Percentiles rank a stretch among this genome's conserved stretches.
These are phyloP conservation scores for Yarrowia hollandica DNA, from an alignment of 805 yeast species.

Conservation along the genomic window DNA sequence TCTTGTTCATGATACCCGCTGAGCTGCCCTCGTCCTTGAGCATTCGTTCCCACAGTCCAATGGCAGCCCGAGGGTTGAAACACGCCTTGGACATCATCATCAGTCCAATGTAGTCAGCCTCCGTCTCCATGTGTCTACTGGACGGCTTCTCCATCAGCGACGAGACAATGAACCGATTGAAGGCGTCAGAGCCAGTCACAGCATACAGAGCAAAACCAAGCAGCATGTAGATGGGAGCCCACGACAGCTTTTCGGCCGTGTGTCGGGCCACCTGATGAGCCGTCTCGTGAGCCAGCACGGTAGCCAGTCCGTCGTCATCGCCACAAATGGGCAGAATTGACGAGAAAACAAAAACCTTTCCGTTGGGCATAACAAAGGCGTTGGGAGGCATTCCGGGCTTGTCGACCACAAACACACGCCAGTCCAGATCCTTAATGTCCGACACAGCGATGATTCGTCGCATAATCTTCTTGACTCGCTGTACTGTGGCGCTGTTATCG, in stretches of 20 bases:
- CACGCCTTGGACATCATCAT: conserved; percentile 91
- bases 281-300: conserved; percentile 88
- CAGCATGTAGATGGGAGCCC: conserved; percentile 66
- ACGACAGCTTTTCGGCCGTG: conserved; percentile 76
- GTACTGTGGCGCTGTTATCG: conserved; percentile 57
- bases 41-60: conserved; percentile 84
- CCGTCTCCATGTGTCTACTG: conserved; percentile 90
- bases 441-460: conserved; percentile 52
- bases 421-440: conserved; percentile 44
- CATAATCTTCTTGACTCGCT: conserved; percentile 62
- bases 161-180: conserved; percentile 55
- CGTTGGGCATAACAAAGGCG: conserved; percentile 95
- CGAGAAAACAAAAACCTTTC: conserved; percentile 87
- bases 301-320: conserved; percentile 91
- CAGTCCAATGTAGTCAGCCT: conserved; percentile 93
- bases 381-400: conserved; percentile 80
- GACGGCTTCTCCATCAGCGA: conserved; percentile 75
- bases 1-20: conserved; percentile 25
- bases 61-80: conserved; percentile 73
- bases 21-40: conserved; percentile 48
- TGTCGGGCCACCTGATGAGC: conserved; percentile 95
- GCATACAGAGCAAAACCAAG: conserved; percentile 56
- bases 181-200: conserved; percentile 57
- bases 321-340: conserved; percentile 74
- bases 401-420: conserved; percentile 81